Evolutionary conservation across 805 yeast genomes (phyloP).

Genomic region (Saturnispora serradocipensis): DNA sequence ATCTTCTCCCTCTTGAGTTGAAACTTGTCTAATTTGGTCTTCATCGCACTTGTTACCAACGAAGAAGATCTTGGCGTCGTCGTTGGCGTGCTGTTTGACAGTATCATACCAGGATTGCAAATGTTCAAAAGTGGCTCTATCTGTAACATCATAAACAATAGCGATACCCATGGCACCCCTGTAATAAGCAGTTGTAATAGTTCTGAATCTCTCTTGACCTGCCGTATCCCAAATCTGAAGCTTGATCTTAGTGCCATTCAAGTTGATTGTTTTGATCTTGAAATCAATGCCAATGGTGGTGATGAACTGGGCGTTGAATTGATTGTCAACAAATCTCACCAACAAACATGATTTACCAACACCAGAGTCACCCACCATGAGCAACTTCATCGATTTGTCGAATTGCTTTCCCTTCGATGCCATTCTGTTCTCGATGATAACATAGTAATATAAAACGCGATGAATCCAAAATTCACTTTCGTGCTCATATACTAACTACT

Average conservation of each 20-base stretch:
- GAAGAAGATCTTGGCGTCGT: conserved; percentile 85
- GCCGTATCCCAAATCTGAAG: conserved; percentile 97
- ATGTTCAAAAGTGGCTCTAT: conserved; percentile 85
- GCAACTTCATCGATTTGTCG: conserved; percentile 84
- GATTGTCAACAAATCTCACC: conserved; percentile 90
- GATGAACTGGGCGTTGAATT: conserved; percentile 92
- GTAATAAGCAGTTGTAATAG: conserved; percentile 87
- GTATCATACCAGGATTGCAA: conserved; percentile 94
- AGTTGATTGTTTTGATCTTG: conserved; percentile 91
- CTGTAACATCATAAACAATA: conserved; percentile 76
- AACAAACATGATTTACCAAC: conserved; percentile 86
- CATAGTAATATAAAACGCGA: background rate
- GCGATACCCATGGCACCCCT: conserved; percentile 87
- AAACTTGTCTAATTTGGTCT: conserved; percentile 75
- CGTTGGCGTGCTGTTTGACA: conserved; percentile 93
- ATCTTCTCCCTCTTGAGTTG: conserved; percentile 82
- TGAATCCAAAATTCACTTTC: background rate
- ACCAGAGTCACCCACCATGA: conserved; percentile 87
- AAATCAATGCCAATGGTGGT: conserved; percentile 98
- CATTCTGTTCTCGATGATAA: background rate
- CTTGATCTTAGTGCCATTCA: conserved; percentile 87
- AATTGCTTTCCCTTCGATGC: conserved; percentile 59
- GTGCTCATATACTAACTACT: background rate
- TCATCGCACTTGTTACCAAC: conserved; percentile 97
- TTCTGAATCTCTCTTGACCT: conserved; percentile 93